phyloP scores from a whole-genome alignment of 768 basidiomycete species.

The Hypsizygus marmoreus region DNA sequence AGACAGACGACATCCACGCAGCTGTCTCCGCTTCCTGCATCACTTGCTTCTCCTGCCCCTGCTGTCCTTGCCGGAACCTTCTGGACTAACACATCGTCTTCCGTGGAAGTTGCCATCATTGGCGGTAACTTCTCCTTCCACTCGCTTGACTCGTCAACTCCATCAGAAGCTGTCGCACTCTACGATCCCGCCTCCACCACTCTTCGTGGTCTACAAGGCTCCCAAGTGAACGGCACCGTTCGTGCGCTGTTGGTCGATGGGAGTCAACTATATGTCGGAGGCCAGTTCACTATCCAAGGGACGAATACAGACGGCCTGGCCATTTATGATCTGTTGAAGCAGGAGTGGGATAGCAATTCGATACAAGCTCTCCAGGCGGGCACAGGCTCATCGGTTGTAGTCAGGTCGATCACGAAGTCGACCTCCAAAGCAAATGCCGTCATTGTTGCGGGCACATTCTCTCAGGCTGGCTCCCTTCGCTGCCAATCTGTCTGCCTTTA shows the following conservation, averaged over 20 bases:
- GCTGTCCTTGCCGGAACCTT: slow-evolving; percentile 85
- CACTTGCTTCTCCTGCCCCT: slow-evolving; percentile 64
- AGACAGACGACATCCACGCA: slow-evolving; percentile 53
- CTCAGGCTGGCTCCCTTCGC: slow-evolving; percentile 68
- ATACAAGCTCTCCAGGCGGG: slow-evolving; percentile 62
- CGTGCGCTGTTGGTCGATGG: slow-evolving; percentile 71
- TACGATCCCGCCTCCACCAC: slow-evolving; percentile 60
- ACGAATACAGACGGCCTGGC: slow-evolving; percentile 68
- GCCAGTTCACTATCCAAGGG: slow-evolving; percentile 72
- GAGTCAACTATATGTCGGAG: slow-evolving; percentile 79
- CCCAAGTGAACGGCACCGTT: slow-evolving; percentile 74
- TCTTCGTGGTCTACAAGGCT: slow-evolving; percentile 57
- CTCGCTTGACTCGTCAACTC: slow-evolving; percentile 35
- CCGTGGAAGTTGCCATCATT: slow-evolving; percentile 68
- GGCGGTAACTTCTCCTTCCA: slow-evolving; percentile 88
- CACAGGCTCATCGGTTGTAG: slow-evolving; percentile 56
- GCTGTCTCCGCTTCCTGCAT: slow-evolving; percentile 54
- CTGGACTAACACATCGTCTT: slow-evolving; percentile 80
- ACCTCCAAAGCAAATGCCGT: slow-evolving; percentile 59
- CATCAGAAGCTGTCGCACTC: slow-evolving; percentile 61
- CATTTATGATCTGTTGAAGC: slow-evolving; percentile 70
- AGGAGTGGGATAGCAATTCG: slow-evolving; percentile 61
- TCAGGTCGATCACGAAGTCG: slow-evolving; percentile 72
- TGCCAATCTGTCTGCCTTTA: slow-evolving; percentile 83
- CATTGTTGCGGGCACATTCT: slow-evolving; percentile 88